A percentile compares a stretch with the other conserved stretches of the same genome.
Evolutionary conservation across 345 rosid species (phyloP).

Genomic region (Eucalyptus pumila): DNA sequence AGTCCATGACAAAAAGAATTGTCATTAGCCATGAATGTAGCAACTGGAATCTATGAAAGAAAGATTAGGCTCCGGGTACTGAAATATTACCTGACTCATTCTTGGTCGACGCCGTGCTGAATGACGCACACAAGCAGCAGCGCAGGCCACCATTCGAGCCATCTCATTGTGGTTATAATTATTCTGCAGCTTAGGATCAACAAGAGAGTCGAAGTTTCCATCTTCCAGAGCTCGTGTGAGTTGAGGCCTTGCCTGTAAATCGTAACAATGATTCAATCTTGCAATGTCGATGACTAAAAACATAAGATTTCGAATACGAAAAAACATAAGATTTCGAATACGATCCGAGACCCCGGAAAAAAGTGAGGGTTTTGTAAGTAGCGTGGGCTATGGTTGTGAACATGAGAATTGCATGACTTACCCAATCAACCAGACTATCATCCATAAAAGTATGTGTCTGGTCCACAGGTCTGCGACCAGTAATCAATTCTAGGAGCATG

Average conservation of each 20-base stretch:
- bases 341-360: neutral
- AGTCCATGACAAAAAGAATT: neutral
- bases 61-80: no score
- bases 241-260: constrained; percentile 67
- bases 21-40: neutral
- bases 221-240: constrained; percentile 59
- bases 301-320: neutral
- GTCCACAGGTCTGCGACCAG: constrained; percentile 82
- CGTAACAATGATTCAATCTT: neutral
- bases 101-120: constrained; percentile 82
- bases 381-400: neutral
- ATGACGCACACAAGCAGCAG: constrained; percentile 81
- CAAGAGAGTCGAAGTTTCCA: constrained; percentile 49
- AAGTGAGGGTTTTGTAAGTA: neutral
- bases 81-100: constrained; percentile 68
- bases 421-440: constrained; percentile 98
- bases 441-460: constrained; percentile 49
- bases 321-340: neutral
- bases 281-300: neutral
- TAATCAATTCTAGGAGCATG: constrained; percentile 85
- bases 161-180: constrained; percentile 57
- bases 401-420: constrained; percentile 6
- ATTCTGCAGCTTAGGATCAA: constrained; percentile 48
- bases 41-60: neutral
- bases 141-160: constrained; percentile 84